Base-by-base conservation (phyloP, 768 basidiomycete species). In the Kwoniella dendrophila region DNA sequence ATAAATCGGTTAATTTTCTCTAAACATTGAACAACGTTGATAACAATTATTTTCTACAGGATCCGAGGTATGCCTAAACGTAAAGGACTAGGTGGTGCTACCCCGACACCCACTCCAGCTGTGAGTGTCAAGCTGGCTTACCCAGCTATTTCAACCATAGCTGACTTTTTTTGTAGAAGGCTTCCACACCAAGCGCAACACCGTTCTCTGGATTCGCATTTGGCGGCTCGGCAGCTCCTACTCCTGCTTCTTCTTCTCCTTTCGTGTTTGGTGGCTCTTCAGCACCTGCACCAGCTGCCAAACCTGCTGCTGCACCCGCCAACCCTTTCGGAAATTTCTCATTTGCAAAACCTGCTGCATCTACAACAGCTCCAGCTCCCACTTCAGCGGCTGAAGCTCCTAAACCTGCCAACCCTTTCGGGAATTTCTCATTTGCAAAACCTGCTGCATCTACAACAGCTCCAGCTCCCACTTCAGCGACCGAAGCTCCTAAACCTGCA, bases 41-140 rank as follows among this genome's bases (percentile, higher is more conserved):
- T 56, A 4, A 8, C 33, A 10, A 22, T 5, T 0, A 6, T 54
- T 70, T 70, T 22, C 6, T 10, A 40, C 32, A 62, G 60, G 2
- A 73, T 78, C 33, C 62, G 75, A 63, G 73, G 73, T 22, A 55
- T 78, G 63, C 77, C 77, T n/a, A 76, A 78, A 62, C 67, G 76
- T 33, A 66, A 67, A 56, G 67, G 67, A 30, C 27, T 66, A 1
- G 63, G 54, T 24, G 32, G 63, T 47, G 29, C 53, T 24, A 52
- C 34, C 26, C 56, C 33, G 5, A 26, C 45, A 18, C 41, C 55
- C 24, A n/a, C 55, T 30, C 26, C 51, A n/a, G 20, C 59, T 48
- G 54, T 53, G 18, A 30, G 40, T 27, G 11, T 20, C 20, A 18
- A 22, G 27, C 63, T 40, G 8, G 53, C 16, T 44, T 58, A 48